Percentiles rank a stretch among this genome's conserved stretches.
Conservation (phyloP, 352 stramenopile genomes). For the Globisporangium cederbergense region DNA sequence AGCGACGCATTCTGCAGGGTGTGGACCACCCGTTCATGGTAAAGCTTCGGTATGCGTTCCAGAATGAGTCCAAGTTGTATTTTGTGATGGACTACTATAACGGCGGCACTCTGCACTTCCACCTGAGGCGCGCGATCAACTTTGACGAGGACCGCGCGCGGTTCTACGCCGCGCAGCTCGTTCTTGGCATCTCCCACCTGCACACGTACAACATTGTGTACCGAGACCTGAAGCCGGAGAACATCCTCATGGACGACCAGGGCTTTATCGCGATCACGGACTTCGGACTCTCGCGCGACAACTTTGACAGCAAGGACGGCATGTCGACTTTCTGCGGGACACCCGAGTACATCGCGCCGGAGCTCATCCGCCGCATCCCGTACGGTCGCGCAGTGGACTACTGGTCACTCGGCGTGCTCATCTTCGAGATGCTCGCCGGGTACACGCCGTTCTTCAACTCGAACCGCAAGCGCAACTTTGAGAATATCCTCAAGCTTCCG, state of each 20-base stretch:
- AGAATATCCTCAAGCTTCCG: constrained; percentile 81
- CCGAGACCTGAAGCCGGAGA: constrained; percentile 84
- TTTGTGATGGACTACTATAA: constrained; percentile 91
- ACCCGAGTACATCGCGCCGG: constrained; percentile 91
- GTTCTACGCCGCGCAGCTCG: constrained; percentile 83
- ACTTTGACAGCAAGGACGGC: constrained; percentile 72
- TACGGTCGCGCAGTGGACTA: constrained; percentile 87
- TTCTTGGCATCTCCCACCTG: constrained; percentile 76
- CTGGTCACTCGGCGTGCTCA: constrained; percentile 83
- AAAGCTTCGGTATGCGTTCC: constrained; percentile 84
- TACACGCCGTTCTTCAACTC: constrained; percentile 78
- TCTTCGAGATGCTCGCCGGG: constrained; percentile 82
- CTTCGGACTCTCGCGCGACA: constrained; percentile 83
- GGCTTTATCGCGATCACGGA: constrained; percentile 88
- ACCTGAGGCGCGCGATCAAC: constrained; percentile 62
- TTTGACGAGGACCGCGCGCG: constrained; percentile 65
- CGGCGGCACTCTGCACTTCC: constrained; percentile 80
- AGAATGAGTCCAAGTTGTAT: constrained; percentile 82
- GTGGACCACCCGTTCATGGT: constrained; percentile 87
- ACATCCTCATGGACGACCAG: constrained; percentile 81
- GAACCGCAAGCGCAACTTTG: constrained; percentile 84
- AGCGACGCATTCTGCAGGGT: constrained; percentile 83
- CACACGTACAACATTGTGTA: constrained; percentile 88
- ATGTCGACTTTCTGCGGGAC: constrained; percentile 89
- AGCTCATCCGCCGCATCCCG: constrained; percentile 71